Evolutionary conservation across 352 stramenopile species (phyloP).

Genomic region (Pythium oligandrum): DNA sequence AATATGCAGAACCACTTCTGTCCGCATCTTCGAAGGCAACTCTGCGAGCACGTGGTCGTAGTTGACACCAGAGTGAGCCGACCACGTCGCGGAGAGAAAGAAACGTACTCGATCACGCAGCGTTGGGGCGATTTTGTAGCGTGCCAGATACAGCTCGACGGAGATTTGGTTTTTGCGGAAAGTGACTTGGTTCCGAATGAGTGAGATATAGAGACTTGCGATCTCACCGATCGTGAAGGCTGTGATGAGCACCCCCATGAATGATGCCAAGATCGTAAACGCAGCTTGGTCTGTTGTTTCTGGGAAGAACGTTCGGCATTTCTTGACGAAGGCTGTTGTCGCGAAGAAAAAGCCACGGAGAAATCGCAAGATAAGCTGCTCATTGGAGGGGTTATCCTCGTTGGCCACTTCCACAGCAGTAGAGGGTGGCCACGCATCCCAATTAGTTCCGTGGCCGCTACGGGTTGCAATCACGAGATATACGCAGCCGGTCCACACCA

Average conservation of each 20-base stretch:
- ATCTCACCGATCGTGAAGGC: conserved; percentile 72
- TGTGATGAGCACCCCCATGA: conserved; percentile 45
- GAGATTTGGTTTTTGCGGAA: conserved; percentile 66
- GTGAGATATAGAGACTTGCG: conserved; percentile 62
- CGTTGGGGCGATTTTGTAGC: conserved; percentile 32
- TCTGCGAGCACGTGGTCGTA: conserved; percentile 52
- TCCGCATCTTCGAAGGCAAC: conserved; percentile 36
- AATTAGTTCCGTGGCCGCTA: conserved; percentile 7
- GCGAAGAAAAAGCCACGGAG: conserved; percentile 53
- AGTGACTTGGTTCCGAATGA: conserved; percentile 53
- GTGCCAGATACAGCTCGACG: conserved; percentile 40
- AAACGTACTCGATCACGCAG: conserved; percentile 39
- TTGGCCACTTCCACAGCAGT: conserved; percentile 11
- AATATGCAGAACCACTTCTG: conserved; percentile 43
- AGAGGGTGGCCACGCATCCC: conserved; percentile 19
- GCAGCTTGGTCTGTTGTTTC: conserved; percentile 26
- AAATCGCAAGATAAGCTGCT: conserved; percentile 21
- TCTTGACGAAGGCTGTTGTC: conserved; percentile 59
- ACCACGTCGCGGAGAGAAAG: conserved; percentile 54
- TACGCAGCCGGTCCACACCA: conserved; percentile 21
- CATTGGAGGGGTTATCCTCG: conserved; percentile 4
- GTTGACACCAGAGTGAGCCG: conserved; percentile 41
- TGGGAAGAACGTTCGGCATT: conserved; percentile 22
- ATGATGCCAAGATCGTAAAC: conserved; percentile 55
- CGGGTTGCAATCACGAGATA: conserved; percentile 16